These are phyloP conservation scores for Lachancea mirantina DNA, from an alignment of 805 yeast genomes.

Conservation along the genomic window DNA sequence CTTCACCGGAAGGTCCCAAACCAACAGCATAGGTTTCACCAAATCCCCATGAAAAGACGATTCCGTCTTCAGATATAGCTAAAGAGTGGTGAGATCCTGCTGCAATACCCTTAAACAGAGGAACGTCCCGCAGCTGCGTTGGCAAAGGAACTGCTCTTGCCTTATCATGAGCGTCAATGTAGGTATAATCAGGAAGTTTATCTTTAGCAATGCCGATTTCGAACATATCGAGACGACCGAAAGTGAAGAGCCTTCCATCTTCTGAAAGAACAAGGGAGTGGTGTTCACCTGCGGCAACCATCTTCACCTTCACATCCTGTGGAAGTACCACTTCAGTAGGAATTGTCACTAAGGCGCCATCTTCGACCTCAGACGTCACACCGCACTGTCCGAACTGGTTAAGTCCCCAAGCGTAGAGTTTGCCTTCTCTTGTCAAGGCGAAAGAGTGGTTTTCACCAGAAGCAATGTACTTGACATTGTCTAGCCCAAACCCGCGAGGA, in stretches of 20 bases:
- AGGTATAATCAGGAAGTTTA: constrained; percentile 62
- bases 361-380: constrained; percentile 65
- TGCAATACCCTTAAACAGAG: constrained; percentile 53
- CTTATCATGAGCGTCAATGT: constrained; percentile 70
- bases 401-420: constrained; percentile 86
- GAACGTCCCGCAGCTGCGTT: constrained; percentile 53
- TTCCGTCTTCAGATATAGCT: constrained; percentile 78
- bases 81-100: constrained; percentile 91
- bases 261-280: constrained; percentile 73
- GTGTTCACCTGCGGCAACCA: constrained; percentile 90
- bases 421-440: constrained; percentile 70
- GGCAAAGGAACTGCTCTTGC: constrained; percentile 85
- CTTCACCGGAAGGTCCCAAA: constrained; percentile 81
- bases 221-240: constrained; percentile 91
- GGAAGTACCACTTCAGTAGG: constrained; percentile 73
- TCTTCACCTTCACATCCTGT: constrained; percentile 46
- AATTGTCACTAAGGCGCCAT: constrained; percentile 69
- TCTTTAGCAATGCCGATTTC: constrained; percentile 75
- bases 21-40: constrained; percentile 97
- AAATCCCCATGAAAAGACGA: constrained; percentile 94
- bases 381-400: constrained; percentile 98
- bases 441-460: constrained; percentile 95
- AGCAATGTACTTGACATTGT: constrained; percentile 70
- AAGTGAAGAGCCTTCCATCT: constrained; percentile 68
- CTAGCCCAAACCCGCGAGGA: constrained; percentile 78